phyloP scores from a whole-genome alignment of 176 grass and related monocot species.

The Avena eriantha region DNA sequence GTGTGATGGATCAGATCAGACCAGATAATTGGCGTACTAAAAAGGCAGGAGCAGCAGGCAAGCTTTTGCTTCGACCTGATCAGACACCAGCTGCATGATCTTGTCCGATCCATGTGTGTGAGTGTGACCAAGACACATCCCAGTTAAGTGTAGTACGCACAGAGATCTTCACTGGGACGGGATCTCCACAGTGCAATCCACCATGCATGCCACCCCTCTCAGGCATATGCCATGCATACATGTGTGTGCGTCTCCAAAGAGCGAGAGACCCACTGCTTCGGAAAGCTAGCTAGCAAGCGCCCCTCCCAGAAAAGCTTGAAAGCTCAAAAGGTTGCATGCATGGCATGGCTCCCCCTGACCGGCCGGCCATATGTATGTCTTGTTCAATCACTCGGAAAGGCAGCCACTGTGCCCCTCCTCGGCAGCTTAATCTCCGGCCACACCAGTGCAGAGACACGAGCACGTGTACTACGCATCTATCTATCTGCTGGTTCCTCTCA shows the following conservation, averaged over 20 bases:
- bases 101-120: background rate
- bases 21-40: background rate
- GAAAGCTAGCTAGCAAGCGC: conserved; percentile 30
- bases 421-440: background rate
- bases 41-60: background rate
- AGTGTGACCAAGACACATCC: background rate
- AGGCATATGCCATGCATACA: background rate
- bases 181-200: conserved; percentile 34
- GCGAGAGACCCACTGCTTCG: background rate
- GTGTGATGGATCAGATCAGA: conserved; percentile 3
- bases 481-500: background rate
- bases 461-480: conserved; percentile 44
- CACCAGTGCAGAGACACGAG: conserved; percentile 17
- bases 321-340: conserved; percentile 43
- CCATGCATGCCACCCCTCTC: background rate
- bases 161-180: conserved; percentile 36
- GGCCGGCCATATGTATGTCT: conserved; percentile 43
- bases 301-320: conserved; percentile 46
- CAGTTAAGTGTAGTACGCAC: background rate
- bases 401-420: conserved; percentile 18
- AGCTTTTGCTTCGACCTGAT: conserved; percentile 31
- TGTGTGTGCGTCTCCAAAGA: conserved; percentile 39
- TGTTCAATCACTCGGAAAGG: conserved; percentile 56
- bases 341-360: conserved; percentile 36
- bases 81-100: conserved; percentile 17